Base-by-base conservation (phyloP, 2,329 filamentous ascomycete species). In the Thermoascus crustaceus region DNA sequence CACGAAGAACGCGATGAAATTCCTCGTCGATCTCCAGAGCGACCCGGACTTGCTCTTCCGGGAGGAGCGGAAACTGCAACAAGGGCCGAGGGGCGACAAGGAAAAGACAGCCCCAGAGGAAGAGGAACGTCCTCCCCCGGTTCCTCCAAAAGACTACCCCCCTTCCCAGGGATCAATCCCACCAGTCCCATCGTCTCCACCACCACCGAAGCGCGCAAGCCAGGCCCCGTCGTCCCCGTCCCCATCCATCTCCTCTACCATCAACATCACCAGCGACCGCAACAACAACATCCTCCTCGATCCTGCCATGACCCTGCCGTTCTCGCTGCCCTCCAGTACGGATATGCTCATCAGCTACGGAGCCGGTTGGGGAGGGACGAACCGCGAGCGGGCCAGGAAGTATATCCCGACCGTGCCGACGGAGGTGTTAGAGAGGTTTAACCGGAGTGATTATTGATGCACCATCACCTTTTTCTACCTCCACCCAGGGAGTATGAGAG, bases 291-390 rank as follows among this genome's bases (percentile, higher is more conserved):
- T 95, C 22, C 76, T 95, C 27, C 64, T 96, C 35, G 88, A 96
- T 53, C 86, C 89, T 3, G 84, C 88, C 2, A 69, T 94, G 40
- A 94, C 95, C 74, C 73, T 98, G 17, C 91, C 91, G 0, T 98
- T 98, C 57, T 82, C 83, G n/a, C 69, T 98, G 18, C 91, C 91
- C 1, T 94, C 89, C 1, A 91, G 86, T 38, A 96, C 88, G 17
- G 91, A 98, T 59, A 98, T 98, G 91, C 73, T 96, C 31, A 78
- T 98, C 31, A 89, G 81, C 46, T 98, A 93, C 53, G 91, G 91
- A 1, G 88, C 91, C 8, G 91, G 91, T 0, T 91, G 96, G 53
- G 91, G 91, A 4, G 91, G 91, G 0, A 69, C 91, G 30, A 94
- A 98, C 64, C 75, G 83, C 43, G 91, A 96, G 62, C 74, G 87